phyloP scores from a whole-genome alignment of 441 rosid genomes.

The Adansonia grandidieri region DNA sequence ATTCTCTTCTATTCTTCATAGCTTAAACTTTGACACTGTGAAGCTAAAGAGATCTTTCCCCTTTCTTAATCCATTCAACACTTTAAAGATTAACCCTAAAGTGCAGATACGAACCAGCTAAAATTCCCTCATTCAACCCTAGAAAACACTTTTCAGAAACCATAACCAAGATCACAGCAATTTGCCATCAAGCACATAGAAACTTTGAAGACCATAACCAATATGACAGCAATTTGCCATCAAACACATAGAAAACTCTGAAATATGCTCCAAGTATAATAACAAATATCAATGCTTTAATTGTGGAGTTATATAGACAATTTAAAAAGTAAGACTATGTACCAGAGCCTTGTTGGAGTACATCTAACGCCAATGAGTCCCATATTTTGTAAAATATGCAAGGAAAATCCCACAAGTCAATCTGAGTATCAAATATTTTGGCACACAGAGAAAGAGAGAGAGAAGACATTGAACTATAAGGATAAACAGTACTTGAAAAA shows the following conservation, averaged over 20 bases:
- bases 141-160: conserved; percentile 13
- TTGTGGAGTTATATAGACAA: neutral
- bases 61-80: conserved; percentile 2
- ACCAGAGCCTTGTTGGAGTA: conserved; percentile 91
- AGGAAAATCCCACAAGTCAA: conserved; percentile 24
- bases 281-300: conserved; percentile 11
- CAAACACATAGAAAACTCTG: neutral
- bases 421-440: neutral
- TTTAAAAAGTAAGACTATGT: conserved; percentile 32
- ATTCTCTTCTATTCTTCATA: too few relatives aligned
- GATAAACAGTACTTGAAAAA: neutral
- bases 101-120: conserved; percentile 4
- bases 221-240: conserved; percentile 1
- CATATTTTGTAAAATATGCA: conserved; percentile 57
- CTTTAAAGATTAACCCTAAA: neutral
- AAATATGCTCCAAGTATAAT: neutral
- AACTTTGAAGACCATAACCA: neutral
- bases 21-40: neutral
- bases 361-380: conserved; percentile 82
- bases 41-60: neutral
- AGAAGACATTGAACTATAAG: neutral
- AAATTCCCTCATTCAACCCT: neutral
- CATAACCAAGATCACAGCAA: neutral
- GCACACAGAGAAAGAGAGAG: neutral
- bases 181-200: conserved; percentile 1